These are phyloP conservation scores for Naganishia cerealis DNA, from an alignment of 1,284 basidiomycete species.

Conservation along the genomic window DNA sequence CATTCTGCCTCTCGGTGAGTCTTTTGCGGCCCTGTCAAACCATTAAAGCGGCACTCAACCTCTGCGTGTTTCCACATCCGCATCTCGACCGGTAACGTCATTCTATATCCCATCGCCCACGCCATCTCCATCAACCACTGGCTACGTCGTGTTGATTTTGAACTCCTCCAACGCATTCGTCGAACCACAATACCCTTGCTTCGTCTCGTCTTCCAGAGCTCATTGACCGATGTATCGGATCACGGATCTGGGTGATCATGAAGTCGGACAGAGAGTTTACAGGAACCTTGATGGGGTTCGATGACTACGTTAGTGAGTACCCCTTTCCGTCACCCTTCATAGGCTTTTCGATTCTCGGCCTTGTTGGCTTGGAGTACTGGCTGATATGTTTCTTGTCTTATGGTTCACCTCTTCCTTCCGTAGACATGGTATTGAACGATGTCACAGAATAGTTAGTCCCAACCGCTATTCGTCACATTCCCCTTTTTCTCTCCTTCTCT, in stretches of 20 bases:
- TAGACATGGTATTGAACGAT: constrained; percentile 97
- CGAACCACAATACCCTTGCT: neutral
- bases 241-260: constrained; percentile 93
- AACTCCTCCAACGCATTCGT: neutral
- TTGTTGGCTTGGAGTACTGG: neutral
- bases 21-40: neutral
- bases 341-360: neutral
- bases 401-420: constrained; percentile 21
- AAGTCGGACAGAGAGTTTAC: constrained; percentile 93
- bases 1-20: constrained; percentile 32
- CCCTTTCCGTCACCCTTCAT: neutral
- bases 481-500: constrained; percentile 5
- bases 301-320: constrained; percentile 97
- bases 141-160: neutral
- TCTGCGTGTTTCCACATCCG: neutral
- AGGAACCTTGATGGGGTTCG: constrained; percentile 93
- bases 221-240: constrained; percentile 92
- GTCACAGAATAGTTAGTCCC: constrained; percentile 91
- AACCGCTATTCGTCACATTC: neutral
- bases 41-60: neutral
- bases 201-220: constrained; percentile 62
- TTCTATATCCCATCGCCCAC: neutral
- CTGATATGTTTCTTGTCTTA: neutral
- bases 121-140: neutral
- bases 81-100: neutral